A percentile compares a stretch with the other conserved stretches of the same genome.
Evolutionary conservation across 2,329 filamentous ascomycete species (phyloP).

Genomic region (Pyrenochaeta sp.): DNA sequence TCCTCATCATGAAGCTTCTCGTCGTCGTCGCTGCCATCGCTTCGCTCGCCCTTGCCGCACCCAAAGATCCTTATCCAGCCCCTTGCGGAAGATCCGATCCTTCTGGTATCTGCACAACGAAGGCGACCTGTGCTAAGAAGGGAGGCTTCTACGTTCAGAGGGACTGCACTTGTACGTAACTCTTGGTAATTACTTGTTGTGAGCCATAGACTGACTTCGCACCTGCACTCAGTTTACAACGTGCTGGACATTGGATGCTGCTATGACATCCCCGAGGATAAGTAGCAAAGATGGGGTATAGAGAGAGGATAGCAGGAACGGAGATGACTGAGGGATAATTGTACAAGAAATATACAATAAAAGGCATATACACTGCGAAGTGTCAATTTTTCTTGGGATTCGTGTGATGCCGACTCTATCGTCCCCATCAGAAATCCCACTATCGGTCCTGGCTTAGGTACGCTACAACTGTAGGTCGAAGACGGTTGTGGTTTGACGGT

Average conservation of each 20-base stretch:
- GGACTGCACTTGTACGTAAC: slow-evolving; percentile 29
- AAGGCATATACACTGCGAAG: background rate
- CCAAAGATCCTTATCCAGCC: slow-evolving; percentile 37
- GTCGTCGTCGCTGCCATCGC: slow-evolving; percentile 22
- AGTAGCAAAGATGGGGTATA: slow-evolving; percentile 1
- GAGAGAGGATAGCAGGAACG: background rate
- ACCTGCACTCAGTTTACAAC: slow-evolving; percentile 26
- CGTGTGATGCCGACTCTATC: background rate
- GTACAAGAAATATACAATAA: background rate
- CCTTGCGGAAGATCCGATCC: slow-evolving; percentile 40
- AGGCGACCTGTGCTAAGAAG: slow-evolving; percentile 31
- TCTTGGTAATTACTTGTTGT: background rate
- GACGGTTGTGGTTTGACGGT: background rate
- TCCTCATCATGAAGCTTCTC: slow-evolving; percentile 21
- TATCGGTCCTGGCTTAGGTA: too few species aligned
- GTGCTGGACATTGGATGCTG: slow-evolving; percentile 42
- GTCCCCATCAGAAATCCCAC: background rate
- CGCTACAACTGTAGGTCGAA: background rate
- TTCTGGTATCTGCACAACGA: slow-evolving; percentile 38
- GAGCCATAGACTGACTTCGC: background rate
- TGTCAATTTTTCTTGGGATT: background rate
- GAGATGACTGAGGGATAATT: background rate
- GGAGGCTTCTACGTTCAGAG: slow-evolving; percentile 43
- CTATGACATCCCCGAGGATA: slow-evolving; percentile 35
- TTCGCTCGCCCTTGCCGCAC: slow-evolving; percentile 25